A percentile compares a stretch with the other conserved stretches of the same genome.
Evolutionary conservation across 2,329 filamentous ascomycete species (phyloP).

Genomic region (Aschersonia sp.): DNA sequence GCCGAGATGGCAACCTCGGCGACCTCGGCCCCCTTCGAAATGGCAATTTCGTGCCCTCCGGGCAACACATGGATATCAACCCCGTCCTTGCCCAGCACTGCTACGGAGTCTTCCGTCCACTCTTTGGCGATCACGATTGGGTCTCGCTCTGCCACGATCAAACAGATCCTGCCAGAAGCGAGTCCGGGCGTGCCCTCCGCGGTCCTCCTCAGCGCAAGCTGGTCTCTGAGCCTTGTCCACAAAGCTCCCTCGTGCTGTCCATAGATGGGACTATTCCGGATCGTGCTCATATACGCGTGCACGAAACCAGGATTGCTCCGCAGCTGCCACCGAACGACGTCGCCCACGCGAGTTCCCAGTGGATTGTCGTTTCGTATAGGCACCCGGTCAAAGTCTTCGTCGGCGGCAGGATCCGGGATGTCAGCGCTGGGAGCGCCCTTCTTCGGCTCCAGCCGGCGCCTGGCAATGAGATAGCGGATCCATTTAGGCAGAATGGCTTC

Average conservation of each 20-base stretch:
- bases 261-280: conserved; percentile 56
- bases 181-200: conserved; percentile 20
- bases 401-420: conserved; percentile 20
- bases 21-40: conserved; percentile 44
- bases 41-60: conserved; percentile 57
- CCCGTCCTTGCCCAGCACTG: conserved; percentile 39
- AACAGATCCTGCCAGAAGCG: conserved; percentile 35
- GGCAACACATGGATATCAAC: conserved; percentile 41
- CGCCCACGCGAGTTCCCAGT: conserved; percentile 32
- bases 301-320: conserved; percentile 52
- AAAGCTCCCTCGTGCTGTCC: conserved; percentile 33
- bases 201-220: conserved; percentile 27
- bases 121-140: conserved; percentile 52
- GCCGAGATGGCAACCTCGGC: conserved; percentile 24
- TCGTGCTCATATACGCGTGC: conserved; percentile 53
- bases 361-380: conserved; percentile 36
- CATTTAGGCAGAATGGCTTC: conserved; percentile 43
- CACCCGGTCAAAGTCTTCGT: conserved; percentile 31
- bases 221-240: conserved; percentile 42
- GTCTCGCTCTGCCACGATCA: conserved; percentile 54
- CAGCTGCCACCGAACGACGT: conserved; percentile 57
- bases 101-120: conserved; percentile 43
- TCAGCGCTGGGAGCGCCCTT: conserved; percentile 16
- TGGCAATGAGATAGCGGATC: conserved; percentile 38
- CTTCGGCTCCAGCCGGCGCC: conserved; percentile 30